These are phyloP conservation scores for Voacanga thouarsii DNA, from an alignment of 257 asterid species.

Conservation along the genomic window DNA sequence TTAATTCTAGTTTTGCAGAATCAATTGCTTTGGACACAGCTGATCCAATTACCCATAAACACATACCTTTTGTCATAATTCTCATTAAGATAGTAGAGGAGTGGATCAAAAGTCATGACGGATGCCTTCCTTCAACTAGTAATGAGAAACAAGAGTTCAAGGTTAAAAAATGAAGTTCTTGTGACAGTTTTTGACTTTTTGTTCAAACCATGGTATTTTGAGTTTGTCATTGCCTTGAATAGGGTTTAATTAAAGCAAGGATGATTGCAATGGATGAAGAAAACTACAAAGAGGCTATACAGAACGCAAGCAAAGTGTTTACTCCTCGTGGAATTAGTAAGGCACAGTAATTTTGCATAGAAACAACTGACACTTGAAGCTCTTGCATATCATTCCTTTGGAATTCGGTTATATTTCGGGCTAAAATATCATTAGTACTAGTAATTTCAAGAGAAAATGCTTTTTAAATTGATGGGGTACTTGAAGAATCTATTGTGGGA, in stretches of 20 bases:
- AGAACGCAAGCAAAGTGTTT: conserved; percentile 86
- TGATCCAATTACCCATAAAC: conserved; percentile 78
- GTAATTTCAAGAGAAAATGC: not conserved
- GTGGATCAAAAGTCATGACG: conserved; percentile 70
- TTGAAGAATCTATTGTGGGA: not conserved
- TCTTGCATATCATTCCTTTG: not conserved
- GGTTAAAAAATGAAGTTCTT: conserved; percentile 40
- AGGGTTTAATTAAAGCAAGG: conserved; percentile 81
- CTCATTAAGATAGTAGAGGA: conserved; percentile 79
- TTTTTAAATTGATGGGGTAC: not conserved
- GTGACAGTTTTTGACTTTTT: not conserved
- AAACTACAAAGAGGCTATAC: conserved; percentile 91
- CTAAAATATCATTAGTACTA: not conserved
- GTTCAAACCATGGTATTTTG: conserved; percentile 18
- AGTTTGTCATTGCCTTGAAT: conserved; percentile 30
- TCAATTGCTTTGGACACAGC: conserved; percentile 69
- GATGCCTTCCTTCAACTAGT: conserved; percentile 74
- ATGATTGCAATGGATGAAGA: conserved; percentile 83
- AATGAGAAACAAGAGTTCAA: conserved; percentile 77
- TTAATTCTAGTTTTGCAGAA: conserved; percentile 63
- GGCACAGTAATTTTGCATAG: conserved; percentile 19
- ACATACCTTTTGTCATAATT: conserved; percentile 82
- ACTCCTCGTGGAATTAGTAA: conserved; percentile 89
- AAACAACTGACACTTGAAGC: not conserved
- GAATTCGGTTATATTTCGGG: not conserved